A percentile compares a stretch with the other conserved stretches of the same genome.
These are phyloP conservation scores for Starmerella potacharoeniae DNA, from an alignment of 805 yeast genomes.

Conservation along the genomic window DNA sequence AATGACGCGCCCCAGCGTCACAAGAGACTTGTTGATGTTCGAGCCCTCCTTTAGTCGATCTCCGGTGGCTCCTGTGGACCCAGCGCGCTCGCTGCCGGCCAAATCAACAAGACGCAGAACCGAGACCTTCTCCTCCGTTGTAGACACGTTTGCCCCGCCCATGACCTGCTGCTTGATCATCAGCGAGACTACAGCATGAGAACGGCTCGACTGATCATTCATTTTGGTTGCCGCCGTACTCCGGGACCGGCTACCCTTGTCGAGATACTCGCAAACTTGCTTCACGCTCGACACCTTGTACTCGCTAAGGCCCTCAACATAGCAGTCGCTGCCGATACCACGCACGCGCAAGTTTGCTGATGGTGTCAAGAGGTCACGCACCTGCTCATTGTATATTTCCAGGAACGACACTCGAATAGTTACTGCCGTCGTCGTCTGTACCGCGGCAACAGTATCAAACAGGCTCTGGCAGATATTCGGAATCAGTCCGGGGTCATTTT, in stretches of 20 bases:
- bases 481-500: conserved; percentile 48
- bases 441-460: conserved; percentile 34
- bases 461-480: conserved; percentile 49
- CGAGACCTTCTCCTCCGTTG: conserved; percentile 41
- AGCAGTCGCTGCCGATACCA: conserved; percentile 61
- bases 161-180: conserved; percentile 46
- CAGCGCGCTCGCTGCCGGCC: conserved; percentile 71
- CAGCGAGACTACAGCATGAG: conserved; percentile 69
- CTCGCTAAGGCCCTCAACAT: conserved; percentile 56
- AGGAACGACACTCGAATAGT: conserved; percentile 48
- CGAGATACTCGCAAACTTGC: conserved; percentile 40
- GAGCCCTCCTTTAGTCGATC: conserved; percentile 59
- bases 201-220: conserved; percentile 64
- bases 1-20: conserved; percentile 65
- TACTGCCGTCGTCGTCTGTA: conserved; percentile 32
- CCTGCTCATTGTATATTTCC: conserved; percentile 71
- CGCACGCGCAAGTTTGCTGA: conserved; percentile 38
- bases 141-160: conserved; percentile 18
- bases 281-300: conserved; percentile 37
- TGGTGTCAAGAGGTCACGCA: conserved; percentile 44
- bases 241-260: conserved; percentile 43
- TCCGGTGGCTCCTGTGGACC: conserved; percentile 48
- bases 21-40: conserved; percentile 64
- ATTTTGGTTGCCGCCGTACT: conserved; percentile 63
- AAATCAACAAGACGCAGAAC: conserved; percentile 61